Percentiles rank a stretch among this genome's conserved stretches.
phyloP scores from a whole-genome alignment of 2,329 filamentous ascomycete genomes.

The Penicillium sp. region DNA sequence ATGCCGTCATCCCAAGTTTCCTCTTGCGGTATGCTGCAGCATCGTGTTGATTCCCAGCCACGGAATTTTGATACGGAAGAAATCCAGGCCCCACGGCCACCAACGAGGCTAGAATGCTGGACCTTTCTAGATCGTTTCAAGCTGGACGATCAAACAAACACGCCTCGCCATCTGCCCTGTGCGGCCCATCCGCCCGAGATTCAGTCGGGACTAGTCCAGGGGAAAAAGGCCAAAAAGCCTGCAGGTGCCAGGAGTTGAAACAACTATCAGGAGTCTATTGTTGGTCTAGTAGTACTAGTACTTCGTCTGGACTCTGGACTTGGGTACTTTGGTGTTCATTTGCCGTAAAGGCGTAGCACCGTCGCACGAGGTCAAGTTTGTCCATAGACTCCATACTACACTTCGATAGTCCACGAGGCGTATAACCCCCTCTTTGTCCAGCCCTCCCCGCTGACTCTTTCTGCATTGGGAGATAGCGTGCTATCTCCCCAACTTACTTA shows the following conservation, averaged over 20 bases:
- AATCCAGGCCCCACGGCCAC: constrained; percentile 14
- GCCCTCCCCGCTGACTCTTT: background rate
- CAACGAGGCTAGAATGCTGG: constrained; percentile 11
- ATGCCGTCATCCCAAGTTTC: constrained; percentile 5
- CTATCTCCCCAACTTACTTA: constrained; percentile 1
- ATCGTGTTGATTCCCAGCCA: constrained; percentile 5
- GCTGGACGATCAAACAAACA: constrained; percentile 34
- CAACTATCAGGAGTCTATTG: constrained; percentile 18
- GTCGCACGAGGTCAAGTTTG: background rate
- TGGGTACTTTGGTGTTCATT: no score
- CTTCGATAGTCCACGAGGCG: background rate
- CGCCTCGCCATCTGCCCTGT: constrained; percentile 20
- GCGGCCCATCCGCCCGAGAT: constrained; percentile 6
- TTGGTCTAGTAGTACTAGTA: background rate
- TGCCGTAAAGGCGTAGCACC: background rate
- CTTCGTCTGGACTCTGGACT: background rate
- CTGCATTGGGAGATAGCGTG: constrained; percentile 5
- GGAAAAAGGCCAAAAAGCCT: constrained; percentile 1
- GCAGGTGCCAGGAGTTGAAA: constrained; percentile 17
- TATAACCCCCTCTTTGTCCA: background rate
- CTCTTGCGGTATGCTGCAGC: constrained; percentile 13
- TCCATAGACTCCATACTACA: background rate
- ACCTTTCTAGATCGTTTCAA: constrained; percentile 39
- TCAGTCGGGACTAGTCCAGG: constrained; percentile 3
- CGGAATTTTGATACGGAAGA: constrained; percentile 2